Base-by-base conservation (phyloP, 148 eudicot species). In the Pharnaceum exiguum region DNA sequence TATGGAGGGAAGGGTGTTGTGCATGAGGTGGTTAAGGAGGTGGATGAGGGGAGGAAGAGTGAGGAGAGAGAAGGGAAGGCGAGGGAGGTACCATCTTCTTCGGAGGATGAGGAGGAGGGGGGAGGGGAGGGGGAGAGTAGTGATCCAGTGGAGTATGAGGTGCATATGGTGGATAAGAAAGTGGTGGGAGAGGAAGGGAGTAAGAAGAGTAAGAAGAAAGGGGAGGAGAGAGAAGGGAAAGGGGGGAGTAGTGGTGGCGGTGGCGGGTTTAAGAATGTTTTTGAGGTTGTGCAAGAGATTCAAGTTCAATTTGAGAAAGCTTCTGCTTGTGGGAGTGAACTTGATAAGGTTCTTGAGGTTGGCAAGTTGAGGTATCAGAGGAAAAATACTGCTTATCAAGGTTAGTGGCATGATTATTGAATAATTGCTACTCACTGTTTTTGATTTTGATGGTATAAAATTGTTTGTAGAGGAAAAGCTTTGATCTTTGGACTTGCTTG, bases 141-240 rank as follows among this genome's bases (percentile, higher is more conserved):
- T 48, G 75, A 72, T 36, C 70, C 79, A 2, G 78, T 78, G 62
- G 89, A 83, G 85, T 86, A 77, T 69, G 96, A 83, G 65, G 99
- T 93, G 17, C 88, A 77, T 65, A 63, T 89, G 79, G 95, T 89
- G 74, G 99, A 93, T 57, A 89, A 93, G 71, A 81, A 81, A 75
- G 95, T 93, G 68, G 95, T 85, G 40, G 84, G 82, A 25, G 72
- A 62, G 7, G 75, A 58, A 30, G 78, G 68, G 49, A 72, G 19
- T 3, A 38, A 59, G 48, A 35, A n/a, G n/a, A n/a, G n/a, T n/a
- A n/a, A n/a, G n/a, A n/a, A n/a, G n/a, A n/a, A n/a, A n/a, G n/a
- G n/a, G n/a, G n/a, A 69, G 1, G 79, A 69, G 46, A 67, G 62
- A 58, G 48, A 61, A 38, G 79, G 68, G 18, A 72, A 72, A 62